Evolutionary conservation across 768 basidiomycete species (phyloP), one percentile per base, ranked within the genome.

Genomic region (Xanthoconium purpureum): DNA sequence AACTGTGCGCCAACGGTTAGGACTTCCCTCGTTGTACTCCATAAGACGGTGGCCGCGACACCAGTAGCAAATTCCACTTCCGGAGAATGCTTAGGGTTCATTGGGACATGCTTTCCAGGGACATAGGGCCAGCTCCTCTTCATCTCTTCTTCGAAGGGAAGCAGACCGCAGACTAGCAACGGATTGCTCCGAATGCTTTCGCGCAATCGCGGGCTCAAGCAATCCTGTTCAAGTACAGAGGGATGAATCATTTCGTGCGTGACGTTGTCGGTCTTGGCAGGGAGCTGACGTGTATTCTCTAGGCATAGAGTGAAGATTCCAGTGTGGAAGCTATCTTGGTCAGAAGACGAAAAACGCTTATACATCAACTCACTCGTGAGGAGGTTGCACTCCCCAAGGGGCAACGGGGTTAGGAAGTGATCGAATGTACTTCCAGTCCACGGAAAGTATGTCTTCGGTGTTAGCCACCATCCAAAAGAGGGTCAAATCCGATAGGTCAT

Each of bases 401-500:
- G 76, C 77, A 4, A 75, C 77, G 2, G 88, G 85, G 11, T 77
- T 68, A 1, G 78, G 72, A 17, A 85, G 75, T 13, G 76, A 73
- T 39, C 64, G 64, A 9, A 88, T 57, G 59, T 90, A 88, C 12
- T 70, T 59, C 33, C 74, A 59, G 63, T 90, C 84, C 50, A 89
- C 63, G 3, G 80, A 80, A 33, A 89, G 67, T 13, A 83, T 78
- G 43, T 79, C 74, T 36, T 71, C 75, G 33, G 89, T 70, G 57
- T 87, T 80, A 5, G 84, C 80, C 50, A 76, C 77, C 83, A 87
- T 85, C 85, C 85, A 87, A 43, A 71, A 69, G 48, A 90, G 71
- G 13, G 83, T 78, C 28, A 89, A 45, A 63, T 88, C 85, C 0
- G 88, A 78, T 32, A 90, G 68, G 61, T 90, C 88, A 66, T 88